Evolutionary conservation across 2,329 filamentous ascomycete genomes (phyloP).

Genomic region (Paradendryphiella salina): DNA sequence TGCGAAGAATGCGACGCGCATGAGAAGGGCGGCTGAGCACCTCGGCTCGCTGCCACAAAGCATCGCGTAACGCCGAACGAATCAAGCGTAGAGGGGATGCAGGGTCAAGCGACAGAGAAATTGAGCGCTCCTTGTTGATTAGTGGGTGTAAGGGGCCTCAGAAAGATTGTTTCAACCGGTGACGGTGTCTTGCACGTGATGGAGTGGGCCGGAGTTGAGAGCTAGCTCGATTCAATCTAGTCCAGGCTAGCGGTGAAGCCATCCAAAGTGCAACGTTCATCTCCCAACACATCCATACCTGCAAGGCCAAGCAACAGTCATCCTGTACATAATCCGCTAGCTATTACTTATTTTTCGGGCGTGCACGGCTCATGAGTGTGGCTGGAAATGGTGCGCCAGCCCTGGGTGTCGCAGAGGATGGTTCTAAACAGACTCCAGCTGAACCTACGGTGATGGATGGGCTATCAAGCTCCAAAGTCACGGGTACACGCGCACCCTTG

Average conservation of each 20-base stretch:
- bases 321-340: constrained; percentile 7
- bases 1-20: constrained; percentile 36
- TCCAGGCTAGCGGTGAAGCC: constrained; percentile 14
- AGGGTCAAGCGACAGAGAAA: constrained; percentile 8
- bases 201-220: constrained; percentile 1
- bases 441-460: constrained; percentile 47
- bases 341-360: constrained; percentile 7
- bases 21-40: constrained; percentile 8
- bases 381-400: constrained; percentile 46
- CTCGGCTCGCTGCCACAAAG: constrained; percentile 7
- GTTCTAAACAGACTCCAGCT: constrained; percentile 32
- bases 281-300: constrained; percentile 23
- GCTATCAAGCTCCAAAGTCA: constrained; percentile 56
- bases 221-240: background rate
- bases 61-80: constrained; percentile 20
- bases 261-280: constrained; percentile 28
- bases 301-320: constrained; percentile 28
- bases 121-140: background rate
- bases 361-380: constrained; percentile 40
- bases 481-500: constrained; percentile 44
- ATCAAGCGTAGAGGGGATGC: background rate
- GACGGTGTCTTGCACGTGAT: background rate
- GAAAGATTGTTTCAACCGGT: background rate
- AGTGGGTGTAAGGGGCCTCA: background rate
- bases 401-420: constrained; percentile 45